Percentiles rank a stretch among this genome's conserved stretches.
These are phyloP conservation scores for Metrosideros polymorpha DNA, from an alignment of 441 rosid species.

Conservation along the genomic window DNA sequence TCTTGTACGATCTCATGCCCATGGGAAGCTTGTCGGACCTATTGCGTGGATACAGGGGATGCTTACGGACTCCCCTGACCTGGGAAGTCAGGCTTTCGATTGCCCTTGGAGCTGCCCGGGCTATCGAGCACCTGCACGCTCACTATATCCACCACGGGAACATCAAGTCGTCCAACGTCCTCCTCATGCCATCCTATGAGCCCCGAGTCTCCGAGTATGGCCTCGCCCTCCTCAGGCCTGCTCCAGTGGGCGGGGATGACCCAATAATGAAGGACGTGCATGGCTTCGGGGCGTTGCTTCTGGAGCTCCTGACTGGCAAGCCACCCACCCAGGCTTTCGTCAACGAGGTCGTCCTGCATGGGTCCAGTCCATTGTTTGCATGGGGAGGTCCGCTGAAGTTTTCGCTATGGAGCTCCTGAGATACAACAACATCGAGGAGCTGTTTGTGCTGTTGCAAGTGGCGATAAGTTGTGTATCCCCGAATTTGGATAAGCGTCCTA, in stretches of 20 bases:
- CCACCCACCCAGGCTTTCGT: background rate
- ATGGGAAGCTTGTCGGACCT: background rate
- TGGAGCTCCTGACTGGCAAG: background rate
- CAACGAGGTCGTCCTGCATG: no score
- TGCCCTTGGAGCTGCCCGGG: background rate
- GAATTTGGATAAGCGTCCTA: background rate
- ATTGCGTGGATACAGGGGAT: background rate
- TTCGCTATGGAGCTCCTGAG: background rate
- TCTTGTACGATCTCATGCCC: background rate
- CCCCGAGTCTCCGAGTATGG: background rate
- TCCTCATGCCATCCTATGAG: background rate
- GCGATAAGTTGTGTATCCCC: background rate
- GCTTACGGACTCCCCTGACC: background rate
- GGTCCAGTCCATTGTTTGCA: background rate
- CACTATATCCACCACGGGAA: background rate
- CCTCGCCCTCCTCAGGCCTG: background rate
- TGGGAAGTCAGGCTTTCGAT: background rate
- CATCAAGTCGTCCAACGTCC: background rate
- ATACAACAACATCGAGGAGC: background rate
- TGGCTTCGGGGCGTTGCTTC: background rate
- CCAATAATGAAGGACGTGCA: background rate
- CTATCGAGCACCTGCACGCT: background rate
- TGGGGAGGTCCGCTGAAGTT: background rate
- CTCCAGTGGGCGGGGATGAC: fast-evolving
- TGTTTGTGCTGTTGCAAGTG: background rate